Evolutionary conservation across 1,139 yeast species (phyloP).

Genomic region (Nakaseomyces sp.): DNA sequence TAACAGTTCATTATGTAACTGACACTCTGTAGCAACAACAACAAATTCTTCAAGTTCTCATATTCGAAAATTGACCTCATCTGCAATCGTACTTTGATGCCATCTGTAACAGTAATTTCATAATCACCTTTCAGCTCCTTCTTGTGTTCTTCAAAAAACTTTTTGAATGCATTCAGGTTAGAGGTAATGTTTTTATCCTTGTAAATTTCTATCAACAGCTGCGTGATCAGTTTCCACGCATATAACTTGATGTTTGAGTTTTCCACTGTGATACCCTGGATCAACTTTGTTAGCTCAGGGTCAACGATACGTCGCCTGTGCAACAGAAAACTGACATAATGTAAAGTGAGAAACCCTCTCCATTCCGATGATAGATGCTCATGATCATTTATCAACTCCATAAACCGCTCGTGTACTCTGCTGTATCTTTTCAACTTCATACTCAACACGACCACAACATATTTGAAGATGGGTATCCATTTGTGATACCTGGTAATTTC

Average conservation of each 20-base stretch:
- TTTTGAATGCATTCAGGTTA: conserved; percentile 22
- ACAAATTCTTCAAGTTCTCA: conserved; percentile 22
- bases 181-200: conserved; percentile 25
- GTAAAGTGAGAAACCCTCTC: conserved; percentile 7
- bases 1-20: conserved; percentile 29
- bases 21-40: conserved; percentile 29
- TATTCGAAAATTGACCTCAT: conserved; percentile 20
- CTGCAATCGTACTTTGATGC: conserved; percentile 11
- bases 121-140: conserved; percentile 9
- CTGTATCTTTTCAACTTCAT: conserved; percentile 11
- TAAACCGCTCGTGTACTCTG: conserved; percentile 7
- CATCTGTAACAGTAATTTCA: conserved; percentile 2
- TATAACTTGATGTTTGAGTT: conserved; percentile 12
- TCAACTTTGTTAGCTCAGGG: conserved; percentile 5
- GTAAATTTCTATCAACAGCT: conserved; percentile 18
- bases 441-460: conserved; percentile 12
- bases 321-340: conserved; percentile 12
- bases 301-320: conserved; percentile 15
- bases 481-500: not conserved
- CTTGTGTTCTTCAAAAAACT: conserved; percentile 20
- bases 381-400: not conserved
- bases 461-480: conserved; percentile 20
- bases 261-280: conserved; percentile 9
- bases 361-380: conserved; percentile 1
- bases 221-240: conserved; percentile 23